These are phyloP conservation scores for Gelatoporia subvermispora DNA, from an alignment of 768 basidiomycete species.

Conservation along the genomic window DNA sequence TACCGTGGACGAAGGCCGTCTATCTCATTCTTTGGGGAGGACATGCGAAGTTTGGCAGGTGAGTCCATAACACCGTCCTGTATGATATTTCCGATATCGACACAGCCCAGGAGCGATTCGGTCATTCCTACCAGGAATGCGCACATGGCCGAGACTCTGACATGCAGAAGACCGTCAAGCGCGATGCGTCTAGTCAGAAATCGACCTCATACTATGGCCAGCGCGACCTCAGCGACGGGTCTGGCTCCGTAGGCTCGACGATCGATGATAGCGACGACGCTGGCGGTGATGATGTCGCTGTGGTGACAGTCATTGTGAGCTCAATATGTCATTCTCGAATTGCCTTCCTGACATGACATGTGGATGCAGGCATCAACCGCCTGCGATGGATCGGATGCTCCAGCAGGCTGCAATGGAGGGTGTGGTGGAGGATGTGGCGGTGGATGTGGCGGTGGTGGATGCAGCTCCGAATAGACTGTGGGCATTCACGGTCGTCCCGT, in stretches of 20 bases:
- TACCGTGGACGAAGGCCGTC: constrained; percentile 41
- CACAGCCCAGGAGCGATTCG: constrained; percentile 37
- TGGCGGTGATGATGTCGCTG: constrained; percentile 27
- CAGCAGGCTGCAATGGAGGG: too few relatives aligned
- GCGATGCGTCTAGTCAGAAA: too few relatives aligned
- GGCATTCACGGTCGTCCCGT: too few relatives aligned
- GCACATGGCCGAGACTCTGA: constrained; percentile 42
- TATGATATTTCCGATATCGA: constrained; percentile 3
- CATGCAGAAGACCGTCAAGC: constrained; percentile 36
- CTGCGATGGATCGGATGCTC: too few relatives aligned
- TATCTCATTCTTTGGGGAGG: constrained; percentile 42
- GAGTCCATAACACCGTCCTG: too few relatives aligned
- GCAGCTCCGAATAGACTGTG: too few relatives aligned
- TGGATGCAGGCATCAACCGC: too few relatives aligned
- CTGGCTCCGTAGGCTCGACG: constrained; percentile 41
- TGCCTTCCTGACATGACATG: too few relatives aligned
- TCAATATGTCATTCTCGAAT: too few relatives aligned
- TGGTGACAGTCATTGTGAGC: too few relatives aligned
- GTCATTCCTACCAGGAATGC: constrained; percentile 54
- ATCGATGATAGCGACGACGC: constrained; percentile 55
- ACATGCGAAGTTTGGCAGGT: constrained; percentile 49
- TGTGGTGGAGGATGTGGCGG: too few relatives aligned
- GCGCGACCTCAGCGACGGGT: constrained; percentile 16
- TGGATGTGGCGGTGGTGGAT: too few relatives aligned
- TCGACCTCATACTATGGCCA: constrained; percentile 18